Conservation (phyloP, 768 basidiomycete species). For the Calocera cornea region DNA sequence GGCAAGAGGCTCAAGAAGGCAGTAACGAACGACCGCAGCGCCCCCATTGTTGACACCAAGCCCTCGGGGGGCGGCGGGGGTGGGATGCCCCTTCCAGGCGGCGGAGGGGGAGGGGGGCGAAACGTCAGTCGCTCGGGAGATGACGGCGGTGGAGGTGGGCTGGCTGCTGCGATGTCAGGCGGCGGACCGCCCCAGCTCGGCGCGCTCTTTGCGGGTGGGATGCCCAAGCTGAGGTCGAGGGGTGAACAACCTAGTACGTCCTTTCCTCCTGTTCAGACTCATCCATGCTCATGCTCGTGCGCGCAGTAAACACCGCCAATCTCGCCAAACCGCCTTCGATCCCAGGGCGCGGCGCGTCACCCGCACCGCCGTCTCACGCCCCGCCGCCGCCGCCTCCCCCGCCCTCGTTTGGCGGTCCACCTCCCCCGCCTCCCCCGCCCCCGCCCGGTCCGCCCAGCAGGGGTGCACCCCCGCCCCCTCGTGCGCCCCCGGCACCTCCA, state of each 20-base stretch:
- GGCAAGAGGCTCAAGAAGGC: slow-evolving; percentile 74
- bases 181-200: slow-evolving; percentile 68
- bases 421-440: slow-evolving; percentile 26
- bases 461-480: slow-evolving; percentile 21
- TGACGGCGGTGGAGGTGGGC: slow-evolving; percentile 23
- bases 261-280: background rate
- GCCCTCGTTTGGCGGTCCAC: background rate
- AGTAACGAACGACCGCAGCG: slow-evolving; percentile 70
- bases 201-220: slow-evolving; percentile 76
- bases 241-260: slow-evolving; percentile 30
- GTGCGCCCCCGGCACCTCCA: slow-evolving; percentile 16
- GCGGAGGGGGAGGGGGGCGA: slow-evolving; percentile 21
- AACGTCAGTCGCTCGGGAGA: slow-evolving; percentile 18
- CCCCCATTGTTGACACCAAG: slow-evolving; percentile 41
- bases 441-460: slow-evolving; percentile 22
- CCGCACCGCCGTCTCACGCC: background rate
- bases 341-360: slow-evolving; percentile 35
- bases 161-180: slow-evolving; percentile 17
- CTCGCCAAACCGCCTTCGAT: slow-evolving; percentile 55
- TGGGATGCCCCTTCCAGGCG: slow-evolving; percentile 24
- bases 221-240: slow-evolving; percentile 81
- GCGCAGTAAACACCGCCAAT: slow-evolving; percentile 44
- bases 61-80: slow-evolving; percentile 26
- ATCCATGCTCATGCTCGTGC: background rate
- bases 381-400: slow-evolving; percentile 18